These are phyloP conservation scores for Pyronema omphalodes DNA, from an alignment of 495 filamentous ascomycete genomes.

Conservation along the genomic window DNA sequence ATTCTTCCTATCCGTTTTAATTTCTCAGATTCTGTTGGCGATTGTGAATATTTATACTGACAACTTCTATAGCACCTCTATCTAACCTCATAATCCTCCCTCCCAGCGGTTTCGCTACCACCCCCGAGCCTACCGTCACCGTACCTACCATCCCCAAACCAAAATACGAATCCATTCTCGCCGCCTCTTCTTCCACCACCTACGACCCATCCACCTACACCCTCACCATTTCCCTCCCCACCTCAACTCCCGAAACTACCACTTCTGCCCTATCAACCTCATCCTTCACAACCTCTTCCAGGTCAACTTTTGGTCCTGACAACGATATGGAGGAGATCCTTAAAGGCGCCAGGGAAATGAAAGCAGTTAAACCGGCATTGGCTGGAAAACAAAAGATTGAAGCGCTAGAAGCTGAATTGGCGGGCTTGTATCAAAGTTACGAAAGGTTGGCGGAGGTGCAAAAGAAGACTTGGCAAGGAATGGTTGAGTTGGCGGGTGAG, in stretches of 20 bases:
- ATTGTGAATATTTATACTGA: not conserved
- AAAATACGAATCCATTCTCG: slow-evolving; percentile 17
- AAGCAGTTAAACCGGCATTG: slow-evolving; percentile 8
- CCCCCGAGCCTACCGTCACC: not conserved
- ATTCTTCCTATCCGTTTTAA: slow-evolving; percentile 3
- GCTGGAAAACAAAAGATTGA: slow-evolving; percentile 12
- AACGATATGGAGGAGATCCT: slow-evolving; percentile 12
- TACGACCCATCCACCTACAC: slow-evolving; percentile 6
- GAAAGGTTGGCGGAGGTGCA: slow-evolving; percentile 19
- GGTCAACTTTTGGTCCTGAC: slow-evolving; percentile 1
- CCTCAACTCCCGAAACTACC: not conserved
- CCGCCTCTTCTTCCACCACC: slow-evolving; percentile 7
- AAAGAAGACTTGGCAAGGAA: slow-evolving; percentile 17
- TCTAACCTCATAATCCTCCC: not conserved
- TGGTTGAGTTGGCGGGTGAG: slow-evolving; percentile 1
- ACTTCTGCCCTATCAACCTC: not conserved
- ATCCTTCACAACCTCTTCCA: not conserved
- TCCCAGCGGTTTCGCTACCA: not conserved
- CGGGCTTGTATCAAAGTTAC: slow-evolving; percentile 18
- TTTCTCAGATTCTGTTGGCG: slow-evolving; percentile 13
- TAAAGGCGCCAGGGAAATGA: slow-evolving; percentile 12
- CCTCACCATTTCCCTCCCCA: not conserved
- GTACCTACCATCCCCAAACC: not conserved
- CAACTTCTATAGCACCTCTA: not conserved
- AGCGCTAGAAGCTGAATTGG: slow-evolving; percentile 15